phyloP scores from a whole-genome alignment of 2,329 filamentous ascomycete genomes.

The Endocalyx cinctus region DNA sequence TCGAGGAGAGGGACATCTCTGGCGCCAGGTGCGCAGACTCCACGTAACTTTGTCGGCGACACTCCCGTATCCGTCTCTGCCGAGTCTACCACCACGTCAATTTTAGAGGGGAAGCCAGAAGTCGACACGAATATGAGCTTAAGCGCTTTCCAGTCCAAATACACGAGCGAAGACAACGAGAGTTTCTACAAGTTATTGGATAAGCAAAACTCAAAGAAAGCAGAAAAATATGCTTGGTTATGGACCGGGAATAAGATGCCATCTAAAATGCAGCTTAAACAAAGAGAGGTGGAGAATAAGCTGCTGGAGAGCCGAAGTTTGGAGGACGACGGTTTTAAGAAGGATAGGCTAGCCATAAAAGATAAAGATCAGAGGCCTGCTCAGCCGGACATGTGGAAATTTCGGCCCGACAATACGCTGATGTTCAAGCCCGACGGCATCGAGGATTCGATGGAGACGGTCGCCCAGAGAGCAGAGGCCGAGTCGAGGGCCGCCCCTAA shows the following conservation, averaged over 20 bases:
- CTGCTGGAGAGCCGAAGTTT: constrained; percentile 43
- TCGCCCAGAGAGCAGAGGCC: constrained; percentile 63
- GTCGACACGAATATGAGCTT: constrained; percentile 77
- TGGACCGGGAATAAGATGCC: constrained; percentile 84
- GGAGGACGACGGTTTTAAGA: constrained; percentile 52
- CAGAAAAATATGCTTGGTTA: constrained; percentile 84
- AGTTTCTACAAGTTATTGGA: constrained; percentile 92
- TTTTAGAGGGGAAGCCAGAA: constrained; percentile 36
- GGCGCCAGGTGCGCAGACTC: constrained; percentile 47
- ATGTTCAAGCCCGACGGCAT: constrained; percentile 77
- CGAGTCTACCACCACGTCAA: constrained; percentile 29
- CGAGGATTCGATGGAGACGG: constrained; percentile 56
- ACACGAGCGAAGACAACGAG: constrained; percentile 97
- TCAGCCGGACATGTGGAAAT: constrained; percentile 70
- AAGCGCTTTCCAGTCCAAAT: constrained; percentile 81
- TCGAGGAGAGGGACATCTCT: constrained; percentile 29
- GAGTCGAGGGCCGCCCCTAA: constrained; percentile 72
- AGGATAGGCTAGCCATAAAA: constrained; percentile 57
- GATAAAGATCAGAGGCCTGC: constrained; percentile 70
- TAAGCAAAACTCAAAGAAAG: constrained; percentile 78
- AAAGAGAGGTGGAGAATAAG: constrained; percentile 56
- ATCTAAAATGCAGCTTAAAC: constrained; percentile 70
- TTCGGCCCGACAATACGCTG: constrained; percentile 70
- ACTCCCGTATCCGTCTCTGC: constrained; percentile 63
- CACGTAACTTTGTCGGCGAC: constrained; percentile 63